These are phyloP conservation scores for Saprolegnia diclina DNA, from an alignment of 352 stramenopile genomes.

Conservation along the genomic window DNA sequence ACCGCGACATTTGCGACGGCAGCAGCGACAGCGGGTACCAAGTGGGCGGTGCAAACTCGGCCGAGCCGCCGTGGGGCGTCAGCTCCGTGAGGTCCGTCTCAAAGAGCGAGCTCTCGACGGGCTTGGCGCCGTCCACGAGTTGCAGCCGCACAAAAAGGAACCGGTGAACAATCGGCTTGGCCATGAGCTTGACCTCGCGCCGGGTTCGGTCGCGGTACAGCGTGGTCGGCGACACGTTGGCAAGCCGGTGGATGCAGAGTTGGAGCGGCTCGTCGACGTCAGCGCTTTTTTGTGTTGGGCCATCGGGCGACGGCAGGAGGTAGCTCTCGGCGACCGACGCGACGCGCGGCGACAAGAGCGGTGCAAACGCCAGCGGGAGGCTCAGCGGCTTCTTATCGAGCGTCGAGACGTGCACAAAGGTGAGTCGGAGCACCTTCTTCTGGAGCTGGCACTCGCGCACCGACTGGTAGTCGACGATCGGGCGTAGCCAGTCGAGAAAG, in stretches of 20 bases:
- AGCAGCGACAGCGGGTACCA: conserved; percentile 3
- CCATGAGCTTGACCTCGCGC: neutral
- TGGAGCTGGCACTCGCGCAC: conserved; percentile 79
- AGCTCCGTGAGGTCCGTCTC: conserved; percentile 3
- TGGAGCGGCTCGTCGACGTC: conserved; percentile 18
- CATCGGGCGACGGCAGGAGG: neutral
- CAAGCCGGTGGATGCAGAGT: conserved; percentile 20
- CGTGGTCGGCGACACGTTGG: neutral
- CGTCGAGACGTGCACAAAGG: conserved; percentile 41
- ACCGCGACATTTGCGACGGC: neutral
- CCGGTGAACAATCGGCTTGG: neutral
- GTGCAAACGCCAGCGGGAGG: conserved; percentile 40
- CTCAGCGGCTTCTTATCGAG: conserved; percentile 26
- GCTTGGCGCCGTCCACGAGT: neutral
- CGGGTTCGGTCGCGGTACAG: conserved; percentile 5
- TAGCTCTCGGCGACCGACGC: conserved; percentile 39
- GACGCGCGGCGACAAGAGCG: conserved; percentile 27
- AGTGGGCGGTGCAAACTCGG: neutral
- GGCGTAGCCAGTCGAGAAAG: conserved; percentile 74
- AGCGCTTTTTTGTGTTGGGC: conserved; percentile 8
- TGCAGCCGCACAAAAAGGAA: neutral
- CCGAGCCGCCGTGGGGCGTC: neutral
- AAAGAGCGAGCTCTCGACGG: neutral
- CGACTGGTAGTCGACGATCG: conserved; percentile 85
- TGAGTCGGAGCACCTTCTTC: conserved; percentile 81